Conservation (phyloP, 177 flowering plant genomes). For the Vitis hybrid region DNA sequence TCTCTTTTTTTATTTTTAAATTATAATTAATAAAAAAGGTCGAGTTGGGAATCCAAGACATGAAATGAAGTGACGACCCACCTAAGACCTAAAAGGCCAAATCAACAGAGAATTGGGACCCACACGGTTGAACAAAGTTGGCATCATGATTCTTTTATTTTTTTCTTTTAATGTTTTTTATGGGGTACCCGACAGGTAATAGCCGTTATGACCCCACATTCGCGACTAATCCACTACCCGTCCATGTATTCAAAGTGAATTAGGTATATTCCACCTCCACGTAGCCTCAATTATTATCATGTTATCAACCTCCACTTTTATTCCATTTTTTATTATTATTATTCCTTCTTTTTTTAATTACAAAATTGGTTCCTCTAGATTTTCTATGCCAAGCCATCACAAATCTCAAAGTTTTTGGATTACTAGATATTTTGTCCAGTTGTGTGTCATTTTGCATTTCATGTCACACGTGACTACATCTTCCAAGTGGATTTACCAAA, state of each 20-base stretch:
- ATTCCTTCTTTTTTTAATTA: too few relatives aligned
- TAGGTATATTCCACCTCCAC: not conserved
- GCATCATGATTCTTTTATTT: constrained; percentile 19
- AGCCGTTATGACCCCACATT: constrained; percentile 27
- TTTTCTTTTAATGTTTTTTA: not conserved
- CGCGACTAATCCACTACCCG: not conserved
- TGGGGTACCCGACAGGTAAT: constrained; percentile 19
- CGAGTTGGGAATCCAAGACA: constrained; percentile 35
- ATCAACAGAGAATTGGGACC: constrained; percentile 3
- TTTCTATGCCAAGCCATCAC: too few relatives aligned
- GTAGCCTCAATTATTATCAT: too few relatives aligned
- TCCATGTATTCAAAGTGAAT: not conserved
- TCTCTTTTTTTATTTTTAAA: not conserved
- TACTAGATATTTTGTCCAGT: too few relatives aligned
- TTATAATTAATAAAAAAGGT: constrained; percentile 17
- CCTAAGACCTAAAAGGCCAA: constrained; percentile 16
- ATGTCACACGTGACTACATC: too few relatives aligned
- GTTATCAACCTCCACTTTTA: too few relatives aligned
- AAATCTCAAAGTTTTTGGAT: too few relatives aligned
- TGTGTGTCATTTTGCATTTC: too few relatives aligned
- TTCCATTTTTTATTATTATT: too few relatives aligned
- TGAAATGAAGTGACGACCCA: constrained; percentile 29
- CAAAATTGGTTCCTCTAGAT: too few relatives aligned
- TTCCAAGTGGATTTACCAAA: too few relatives aligned
- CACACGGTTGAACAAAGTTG: constrained; percentile 30